Evolutionary conservation across 1,284 basidiomycete species (phyloP), one percentile per base, ranked within the genome.

Genomic region (Pseudozyma flocculosa): DNA sequence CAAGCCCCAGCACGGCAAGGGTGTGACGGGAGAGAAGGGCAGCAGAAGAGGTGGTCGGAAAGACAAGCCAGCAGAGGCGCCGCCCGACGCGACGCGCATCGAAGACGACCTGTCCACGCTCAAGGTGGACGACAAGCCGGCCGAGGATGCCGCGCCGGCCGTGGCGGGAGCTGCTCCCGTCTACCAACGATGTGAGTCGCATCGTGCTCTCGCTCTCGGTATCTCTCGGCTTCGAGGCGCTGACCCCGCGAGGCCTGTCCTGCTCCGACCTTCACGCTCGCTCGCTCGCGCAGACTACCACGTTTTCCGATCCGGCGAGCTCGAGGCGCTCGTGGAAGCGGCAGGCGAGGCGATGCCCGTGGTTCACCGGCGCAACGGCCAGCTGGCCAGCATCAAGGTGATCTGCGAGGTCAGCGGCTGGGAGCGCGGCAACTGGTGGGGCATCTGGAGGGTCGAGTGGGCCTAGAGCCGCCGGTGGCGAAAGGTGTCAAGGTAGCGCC

Each of bases 401-500:
- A 30, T 53, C 7, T 41, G 64, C 7, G 63, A 76, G 39, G 58
- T 63, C 17, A 53, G 64, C 18, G 75, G 75, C 2, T 78, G 75
- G 75, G 75, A 78, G 45, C 53, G 66, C 18, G 75, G 75, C 11
- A 78, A 78, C 43, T 78, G 75, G 75, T 78, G 74, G 72, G 75
- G 75, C 1, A 61, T 76, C 9, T 78, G 75, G 75, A 48, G 64
- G 13, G 73, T 76, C n/a, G 58, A 61, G 36, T 62, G 60, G 59
- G n/a, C n/a, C n/a, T n/a, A n/a, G n/a, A n/a, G n/a, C n/a, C n/a
- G n/a, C n/a, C n/a, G n/a, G n/a, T n/a, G n/a, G n/a, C n/a, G n/a
- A n/a, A n/a, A n/a, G n/a, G n/a, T n/a, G n/a, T n/a, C n/a, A n/a
- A n/a, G n/a, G n/a, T n/a, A n/a, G n/a, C n/a, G n/a, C n/a, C n/a